Base-by-base conservation (phyloP, 768 basidiomycete genomes). In the Suillus hirtellus region DNA sequence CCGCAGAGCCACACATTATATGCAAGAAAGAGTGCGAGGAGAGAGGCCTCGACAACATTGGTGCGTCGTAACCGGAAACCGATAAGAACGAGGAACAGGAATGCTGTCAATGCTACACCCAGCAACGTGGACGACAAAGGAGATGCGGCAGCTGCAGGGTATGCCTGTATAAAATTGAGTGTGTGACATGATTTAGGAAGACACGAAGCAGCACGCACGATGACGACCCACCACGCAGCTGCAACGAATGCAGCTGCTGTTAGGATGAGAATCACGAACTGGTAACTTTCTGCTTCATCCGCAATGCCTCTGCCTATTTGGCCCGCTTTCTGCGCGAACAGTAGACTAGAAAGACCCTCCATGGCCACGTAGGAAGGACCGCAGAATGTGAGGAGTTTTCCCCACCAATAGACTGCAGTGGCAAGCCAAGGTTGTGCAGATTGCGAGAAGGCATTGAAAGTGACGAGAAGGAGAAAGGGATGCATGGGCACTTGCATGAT, bases 1-100 rank as follows among this genome's bases (percentile, higher is more conserved):
- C 91, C 91, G 70, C 92, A 93, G 40, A 95, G 81, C 94, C 94
- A 95, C 40, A 95, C 84, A 66, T 93, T 93, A 74, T 93, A 95
- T 7, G 93, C 92, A 47, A 97, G 84, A 73, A 96, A 93, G 34
- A 96, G 80, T 3, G 93, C 89, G 34, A 98, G 85, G 55, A 92
- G 87, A 2, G 91, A 89, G 3, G 94, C 94, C 75, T 98, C 96
- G 61, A 97, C 89, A 56, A 96, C 90, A 70, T 96, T 96, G 47
- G 95, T 96, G 59, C 93, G 84, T 61, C 93, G 86, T 65, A 95
- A 75, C 9, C 86, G 87, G 75, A 98, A 96, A 7, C 96, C 96
- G 66, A 98, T 96, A 68, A 92, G 81, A 1, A 95, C 95, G 47
- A 97, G 81, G 77, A 97, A 98, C 37, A 96, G 75, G 71, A 96